Evolutionary conservation across 352 stramenopile genomes (phyloP).

Genomic region (Globisporangium echinulatum): DNA sequence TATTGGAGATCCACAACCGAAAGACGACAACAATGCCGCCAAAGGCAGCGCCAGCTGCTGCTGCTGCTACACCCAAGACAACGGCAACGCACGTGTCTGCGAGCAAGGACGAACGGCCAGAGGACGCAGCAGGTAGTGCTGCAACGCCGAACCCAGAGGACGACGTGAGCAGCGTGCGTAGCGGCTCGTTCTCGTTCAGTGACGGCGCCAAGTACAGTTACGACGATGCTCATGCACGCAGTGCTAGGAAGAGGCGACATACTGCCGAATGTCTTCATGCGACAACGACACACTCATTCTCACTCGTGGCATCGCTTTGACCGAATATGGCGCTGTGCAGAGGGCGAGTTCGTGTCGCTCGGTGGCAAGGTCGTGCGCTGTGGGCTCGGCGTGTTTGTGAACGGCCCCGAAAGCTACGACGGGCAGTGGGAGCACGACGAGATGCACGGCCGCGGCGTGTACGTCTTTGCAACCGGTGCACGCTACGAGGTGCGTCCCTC

Average conservation of each 20-base stretch:
- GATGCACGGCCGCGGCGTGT: slow-evolving; percentile 64
- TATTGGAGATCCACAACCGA: too few species aligned
- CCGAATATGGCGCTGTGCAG: slow-evolving; percentile 6
- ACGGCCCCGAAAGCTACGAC: slow-evolving; percentile 57
- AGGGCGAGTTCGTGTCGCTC: slow-evolving; percentile 36
- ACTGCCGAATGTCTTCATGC: too few species aligned
- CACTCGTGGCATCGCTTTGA: not conserved
- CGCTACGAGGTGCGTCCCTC: slow-evolving; percentile 41
- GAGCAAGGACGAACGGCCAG: slow-evolving; percentile 12
- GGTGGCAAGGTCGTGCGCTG: slow-evolving; percentile 44
- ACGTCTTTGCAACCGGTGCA: slow-evolving; percentile 61
- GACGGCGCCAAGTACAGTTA: slow-evolving; percentile 60
- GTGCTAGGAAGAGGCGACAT: too few species aligned
- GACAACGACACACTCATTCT: too few species aligned
- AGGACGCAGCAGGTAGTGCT: slow-evolving; percentile 14
- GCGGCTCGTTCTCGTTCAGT: slow-evolving; percentile 56
- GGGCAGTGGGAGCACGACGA: slow-evolving; percentile 54
- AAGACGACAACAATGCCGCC: not conserved
- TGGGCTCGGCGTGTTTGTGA: slow-evolving; percentile 37
- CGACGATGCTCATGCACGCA: not conserved
- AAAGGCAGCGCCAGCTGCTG: slow-evolving; percentile 13
- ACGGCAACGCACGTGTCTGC: not conserved
- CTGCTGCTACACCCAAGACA: not conserved
- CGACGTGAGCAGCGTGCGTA: slow-evolving; percentile 24
- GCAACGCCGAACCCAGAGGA: slow-evolving; percentile 18